Evolutionary conservation across 2,329 filamentous ascomycete species (phyloP).

Genomic region (Cytospora schulzeri): DNA sequence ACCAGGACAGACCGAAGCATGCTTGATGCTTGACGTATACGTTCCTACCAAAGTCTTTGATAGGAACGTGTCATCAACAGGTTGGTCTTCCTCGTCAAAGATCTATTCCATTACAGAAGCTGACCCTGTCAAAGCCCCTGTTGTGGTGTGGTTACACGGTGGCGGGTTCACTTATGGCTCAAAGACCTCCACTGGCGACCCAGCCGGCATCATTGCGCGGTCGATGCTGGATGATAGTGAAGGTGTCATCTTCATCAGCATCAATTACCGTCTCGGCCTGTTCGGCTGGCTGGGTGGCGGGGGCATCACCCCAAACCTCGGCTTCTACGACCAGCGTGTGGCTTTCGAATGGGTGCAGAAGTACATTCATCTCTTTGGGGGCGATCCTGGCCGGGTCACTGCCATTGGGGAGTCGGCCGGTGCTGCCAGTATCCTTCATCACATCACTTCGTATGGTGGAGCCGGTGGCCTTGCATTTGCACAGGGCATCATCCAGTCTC

Average conservation of each 20-base stretch:
- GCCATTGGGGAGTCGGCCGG: conserved; percentile 49
- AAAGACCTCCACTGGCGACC: conserved; percentile 38
- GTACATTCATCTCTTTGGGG: conserved; percentile 44
- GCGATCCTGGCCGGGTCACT: conserved; percentile 45
- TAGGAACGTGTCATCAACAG: conserved; percentile 8
- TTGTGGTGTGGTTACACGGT: conserved; percentile 50
- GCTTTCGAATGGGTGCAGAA: conserved; percentile 48
- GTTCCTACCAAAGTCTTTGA: conserved; percentile 43
- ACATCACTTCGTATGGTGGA: conserved; percentile 49
- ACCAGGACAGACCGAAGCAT: conserved; percentile 44
- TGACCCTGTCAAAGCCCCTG: conserved; percentile 42
- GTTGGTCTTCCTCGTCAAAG: background rate
- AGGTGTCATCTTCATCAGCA: conserved; percentile 47
- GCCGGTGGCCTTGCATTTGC: conserved; percentile 46
- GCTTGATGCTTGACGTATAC: conserved; percentile 53
- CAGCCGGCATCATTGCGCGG: conserved; percentile 23
- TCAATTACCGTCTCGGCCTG: conserved; percentile 52
- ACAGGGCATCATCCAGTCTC: conserved; percentile 39
- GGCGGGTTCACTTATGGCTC: conserved; percentile 47
- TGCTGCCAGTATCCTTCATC: conserved; percentile 52
- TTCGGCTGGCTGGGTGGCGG: conserved; percentile 50
- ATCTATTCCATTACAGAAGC: conserved; percentile 35
- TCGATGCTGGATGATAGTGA: conserved; percentile 31
- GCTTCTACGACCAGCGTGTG: conserved; percentile 41
- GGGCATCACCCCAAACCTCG: conserved; percentile 43